Base-by-base conservation (phyloP, 1,284 basidiomycete species). In the Bondarzewia mesenterica region DNA sequence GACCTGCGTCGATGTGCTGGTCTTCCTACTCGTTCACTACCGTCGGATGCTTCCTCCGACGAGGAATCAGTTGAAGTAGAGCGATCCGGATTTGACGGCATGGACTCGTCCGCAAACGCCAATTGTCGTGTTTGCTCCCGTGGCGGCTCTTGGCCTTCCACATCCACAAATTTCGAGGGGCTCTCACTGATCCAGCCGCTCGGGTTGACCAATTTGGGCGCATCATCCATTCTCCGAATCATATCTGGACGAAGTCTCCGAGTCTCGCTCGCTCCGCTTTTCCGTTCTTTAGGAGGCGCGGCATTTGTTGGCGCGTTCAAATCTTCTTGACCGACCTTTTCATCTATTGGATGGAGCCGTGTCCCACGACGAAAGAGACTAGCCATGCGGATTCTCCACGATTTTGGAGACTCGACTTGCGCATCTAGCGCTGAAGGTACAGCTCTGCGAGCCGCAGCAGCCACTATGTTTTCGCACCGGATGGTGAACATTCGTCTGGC, bases 161-260 rank as follows among this genome's bases (percentile, higher is more conserved):
- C 35, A 21, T 49, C 44, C n/a, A 44, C 25, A 23, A 52, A 22
- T 37, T 41, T 42, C 18, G 52, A 20, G 36, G 47, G 47, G 36
- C 51, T 45, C 21, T 56, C 54, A 36, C 48, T 54, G 14, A 57
- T 52, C 55, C 47, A 55, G 6, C 87, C 91, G 65, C 84, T 93
- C 2, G 89, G 89, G 61, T 94, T 84, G 40, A 96, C 75, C n/a
- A 81, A 73, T 53, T 84, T 85, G 1, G 89, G 88, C 1, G 82
- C 82, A 44, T 79, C 80, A 48, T 90, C 84, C 66, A 90, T 78
- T 35, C 91, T 73, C 37, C 83, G 80, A 57, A 95, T 93, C 92
- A 94, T 94, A 52, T 89, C 83, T 27, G 85, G 73, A 37, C 77
- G 70, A n/a, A 93, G 55, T 48, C 66, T 73, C 36, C 59, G 61